A percentile compares a stretch with the other conserved stretches of the same genome.
phyloP scores from a whole-genome alignment of 345 rosid species.

The Heritiera littoralis region DNA sequence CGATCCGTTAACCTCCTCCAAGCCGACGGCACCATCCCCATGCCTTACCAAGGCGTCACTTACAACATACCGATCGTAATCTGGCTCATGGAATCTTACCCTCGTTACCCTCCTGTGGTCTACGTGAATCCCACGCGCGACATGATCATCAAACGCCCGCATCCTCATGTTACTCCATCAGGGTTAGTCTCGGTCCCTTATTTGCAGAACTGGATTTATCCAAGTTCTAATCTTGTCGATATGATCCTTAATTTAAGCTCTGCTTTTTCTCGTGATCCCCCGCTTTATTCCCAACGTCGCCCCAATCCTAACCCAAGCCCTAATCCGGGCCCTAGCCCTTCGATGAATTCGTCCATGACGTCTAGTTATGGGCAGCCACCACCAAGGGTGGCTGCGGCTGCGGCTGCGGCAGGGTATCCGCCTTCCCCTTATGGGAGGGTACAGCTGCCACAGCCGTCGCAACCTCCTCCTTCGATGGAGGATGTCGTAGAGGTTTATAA shows the following conservation, averaged over 20 bases:
- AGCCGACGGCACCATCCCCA: constrained; percentile 87
- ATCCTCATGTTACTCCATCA: constrained; percentile 75
- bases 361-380: constrained; percentile 44
- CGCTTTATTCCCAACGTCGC: constrained; percentile 81
- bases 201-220: constrained; percentile 83
- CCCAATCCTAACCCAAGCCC: constrained; percentile 36
- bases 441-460: constrained; percentile 19
- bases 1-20: constrained; percentile 87
- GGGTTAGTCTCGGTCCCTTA: constrained; percentile 80
- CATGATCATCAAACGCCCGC: constrained; percentile 92
- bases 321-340: constrained; percentile 15
- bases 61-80: constrained; percentile 89
- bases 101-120: constrained; percentile 74
- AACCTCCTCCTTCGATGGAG: constrained; percentile 45
- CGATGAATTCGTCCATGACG: constrained; percentile 32
- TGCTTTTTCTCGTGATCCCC: constrained; percentile 74
- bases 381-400: constrained; percentile 21
- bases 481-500: constrained; percentile 70
- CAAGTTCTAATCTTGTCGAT: constrained; percentile 77
- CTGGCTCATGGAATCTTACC: constrained; percentile 95
- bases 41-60: constrained; percentile 72
- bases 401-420: constrained; percentile 42
- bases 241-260: constrained; percentile 55
- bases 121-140: constrained; percentile 95
- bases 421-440: constrained; percentile 58